These are phyloP conservation scores for Thraustochytrium striatum DNA, from an alignment of 352 stramenopile species.

Conservation along the genomic window DNA sequence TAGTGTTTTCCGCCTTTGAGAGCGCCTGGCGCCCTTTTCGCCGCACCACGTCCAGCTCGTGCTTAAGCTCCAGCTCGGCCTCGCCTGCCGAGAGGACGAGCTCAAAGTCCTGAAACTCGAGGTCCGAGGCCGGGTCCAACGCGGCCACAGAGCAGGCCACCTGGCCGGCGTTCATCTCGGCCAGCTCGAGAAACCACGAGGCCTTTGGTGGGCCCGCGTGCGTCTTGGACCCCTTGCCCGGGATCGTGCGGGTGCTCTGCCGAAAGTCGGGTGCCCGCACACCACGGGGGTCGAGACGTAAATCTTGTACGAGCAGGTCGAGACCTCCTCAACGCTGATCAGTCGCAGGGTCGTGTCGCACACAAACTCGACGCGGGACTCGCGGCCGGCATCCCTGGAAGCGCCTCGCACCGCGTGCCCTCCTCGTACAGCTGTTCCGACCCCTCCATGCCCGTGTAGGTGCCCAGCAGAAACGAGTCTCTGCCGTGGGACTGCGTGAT, in stretches of 20 bases:
- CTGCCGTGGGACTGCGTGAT: conserved; percentile 34
- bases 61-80: conserved; percentile 6
- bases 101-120: conserved; percentile 20
- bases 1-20: background rate
- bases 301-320: conserved; percentile 40
- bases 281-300: conserved; percentile 39
- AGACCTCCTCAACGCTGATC: conserved; percentile 26
- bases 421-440: conserved; percentile 30
- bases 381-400: conserved; percentile 15
- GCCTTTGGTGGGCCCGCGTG: background rate
- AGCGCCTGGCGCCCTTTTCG: background rate
- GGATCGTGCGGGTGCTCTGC: background rate
- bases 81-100: conserved; percentile 3
- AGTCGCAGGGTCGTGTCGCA: conserved; percentile 22
- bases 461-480: conserved; percentile 32
- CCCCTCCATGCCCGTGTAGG: conserved; percentile 32
- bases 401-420: conserved; percentile 30
- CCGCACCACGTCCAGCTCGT: background rate
- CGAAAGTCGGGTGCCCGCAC: conserved; percentile 24
- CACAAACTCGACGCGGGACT: conserved; percentile 32
- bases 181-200: conserved; percentile 20
- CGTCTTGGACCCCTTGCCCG: background rate
- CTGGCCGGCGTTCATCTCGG: conserved; percentile 18
- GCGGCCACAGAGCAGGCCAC: background rate
- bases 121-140: background rate